Evolutionary conservation across 2,329 filamentous ascomycete genomes (phyloP).

Genomic region (Sodiomyces alkalinus): DNA sequence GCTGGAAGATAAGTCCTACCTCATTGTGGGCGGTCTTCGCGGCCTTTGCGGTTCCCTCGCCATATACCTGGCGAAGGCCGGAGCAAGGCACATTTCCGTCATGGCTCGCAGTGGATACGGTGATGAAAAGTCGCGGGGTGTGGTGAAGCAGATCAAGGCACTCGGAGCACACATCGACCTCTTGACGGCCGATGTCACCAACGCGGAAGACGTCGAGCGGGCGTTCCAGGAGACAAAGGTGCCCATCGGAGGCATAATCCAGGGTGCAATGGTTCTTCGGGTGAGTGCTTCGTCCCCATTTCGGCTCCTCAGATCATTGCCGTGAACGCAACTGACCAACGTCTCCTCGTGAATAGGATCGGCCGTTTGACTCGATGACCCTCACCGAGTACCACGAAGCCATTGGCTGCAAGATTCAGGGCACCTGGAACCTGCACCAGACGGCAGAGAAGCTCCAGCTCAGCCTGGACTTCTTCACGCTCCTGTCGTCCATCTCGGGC

Average conservation of each 20-base stretch:
- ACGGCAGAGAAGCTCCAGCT: slow-evolving; percentile 9
- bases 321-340: background rate
- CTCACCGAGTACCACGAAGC: slow-evolving; percentile 14
- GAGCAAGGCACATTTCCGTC: slow-evolving; percentile 17
- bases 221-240: slow-evolving; percentile 2
- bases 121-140: slow-evolving; percentile 12
- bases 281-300: slow-evolving; percentile 2
- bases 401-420: slow-evolving; percentile 17
- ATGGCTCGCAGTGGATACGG: slow-evolving; percentile 14
- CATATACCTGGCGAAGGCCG: slow-evolving; percentile 15
- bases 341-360: slow-evolving; percentile 7
- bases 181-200: slow-evolving; percentile 8
- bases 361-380: slow-evolving; percentile 14
- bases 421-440: slow-evolving; percentile 23
- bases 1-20: slow-evolving; percentile 15
- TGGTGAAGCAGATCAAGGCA: slow-evolving; percentile 7
- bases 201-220: slow-evolving; percentile 4
- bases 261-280: slow-evolving; percentile 16
- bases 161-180: slow-evolving; percentile 9
- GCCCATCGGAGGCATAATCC: slow-evolving; percentile 12
- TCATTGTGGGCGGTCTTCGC: slow-evolving; percentile 21
- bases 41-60: slow-evolving; percentile 20
- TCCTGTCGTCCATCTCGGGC: slow-evolving; percentile 16
- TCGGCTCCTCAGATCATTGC: background rate
- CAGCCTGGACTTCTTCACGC: slow-evolving; percentile 19